Evolutionary conservation across 1,284 basidiomycete genomes (phyloP).

Genomic region (Ustilago tritici): DNA sequence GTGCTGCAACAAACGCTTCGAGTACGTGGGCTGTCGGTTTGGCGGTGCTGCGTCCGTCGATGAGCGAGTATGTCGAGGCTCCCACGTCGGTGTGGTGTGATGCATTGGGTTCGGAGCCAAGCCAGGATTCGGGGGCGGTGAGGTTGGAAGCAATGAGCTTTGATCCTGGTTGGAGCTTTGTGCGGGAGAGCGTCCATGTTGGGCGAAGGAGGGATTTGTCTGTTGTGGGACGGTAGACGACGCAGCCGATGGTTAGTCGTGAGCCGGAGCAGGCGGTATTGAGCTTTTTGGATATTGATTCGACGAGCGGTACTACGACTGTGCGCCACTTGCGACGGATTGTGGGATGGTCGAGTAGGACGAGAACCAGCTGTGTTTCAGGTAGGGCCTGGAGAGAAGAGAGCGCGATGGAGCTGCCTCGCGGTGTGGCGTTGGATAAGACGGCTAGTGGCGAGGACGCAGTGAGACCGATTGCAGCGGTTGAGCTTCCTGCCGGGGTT

Average conservation of each 20-base stretch:
- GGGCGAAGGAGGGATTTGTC: conserved; percentile 43
- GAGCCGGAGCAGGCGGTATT: conserved; percentile 36
- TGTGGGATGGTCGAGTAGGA: conserved; percentile 44
- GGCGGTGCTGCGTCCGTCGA: conserved; percentile 19
- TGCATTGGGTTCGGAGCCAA: conserved; percentile 12
- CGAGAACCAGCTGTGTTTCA: conserved; percentile 45
- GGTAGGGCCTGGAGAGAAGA: conserved; percentile 37
- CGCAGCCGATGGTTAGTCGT: conserved; percentile 35
- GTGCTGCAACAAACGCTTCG: conserved; percentile 44
- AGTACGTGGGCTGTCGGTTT: conserved; percentile 41
- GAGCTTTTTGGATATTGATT: conserved; percentile 38
- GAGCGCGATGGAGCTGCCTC: conserved; percentile 30
- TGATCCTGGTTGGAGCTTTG: conserved; percentile 25
- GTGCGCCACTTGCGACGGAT: conserved; percentile 36
- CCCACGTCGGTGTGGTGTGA: conserved; percentile 13
- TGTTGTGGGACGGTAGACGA: conserved; percentile 35
- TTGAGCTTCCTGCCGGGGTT: conserved; percentile 34
- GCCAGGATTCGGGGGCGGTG: conserved; percentile 18
- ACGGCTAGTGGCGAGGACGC: conserved; percentile 44
- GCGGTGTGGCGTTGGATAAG: conserved; percentile 33
- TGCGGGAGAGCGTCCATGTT: conserved; percentile 25
- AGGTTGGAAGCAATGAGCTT: conserved; percentile 40
- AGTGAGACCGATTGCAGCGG: conserved; percentile 22
- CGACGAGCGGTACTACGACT: conserved; percentile 38
- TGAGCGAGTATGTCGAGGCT: conserved; percentile 13